Conservation (phyloP, 176 grass and related monocot species). For the Oryza glaberrima region DNA sequence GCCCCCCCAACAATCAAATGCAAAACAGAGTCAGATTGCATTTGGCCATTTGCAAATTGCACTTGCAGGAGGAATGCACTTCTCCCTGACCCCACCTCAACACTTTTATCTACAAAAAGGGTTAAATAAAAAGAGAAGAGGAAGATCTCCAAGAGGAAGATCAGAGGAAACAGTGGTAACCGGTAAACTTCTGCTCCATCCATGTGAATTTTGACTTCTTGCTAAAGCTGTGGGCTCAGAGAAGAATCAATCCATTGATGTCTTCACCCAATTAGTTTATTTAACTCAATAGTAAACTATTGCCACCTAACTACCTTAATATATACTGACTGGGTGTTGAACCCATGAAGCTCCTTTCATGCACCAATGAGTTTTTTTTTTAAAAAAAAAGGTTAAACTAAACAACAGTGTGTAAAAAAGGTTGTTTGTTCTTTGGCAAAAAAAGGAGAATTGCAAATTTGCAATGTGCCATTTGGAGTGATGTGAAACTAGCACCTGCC, state of each 20-base stretch:
- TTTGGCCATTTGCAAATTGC: conserved; percentile 16
- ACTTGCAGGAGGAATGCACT: not conserved
- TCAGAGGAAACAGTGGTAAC: not conserved
- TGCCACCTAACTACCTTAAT: not conserved
- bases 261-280: not conserved
- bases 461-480: not conserved
- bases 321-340: not conserved
- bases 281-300: not conserved
- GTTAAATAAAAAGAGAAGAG: not conserved
- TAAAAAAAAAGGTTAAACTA: not conserved
- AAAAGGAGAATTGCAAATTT: not conserved
- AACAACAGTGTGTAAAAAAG: not conserved
- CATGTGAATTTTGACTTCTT: not conserved
- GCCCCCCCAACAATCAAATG: not conserved
- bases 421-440: not conserved
- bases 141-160: not conserved
- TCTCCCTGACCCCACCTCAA: not conserved
- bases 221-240: not conserved
- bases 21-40: conserved; percentile 30
- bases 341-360: not conserved
- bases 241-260: not conserved
- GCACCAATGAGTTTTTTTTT: not conserved
- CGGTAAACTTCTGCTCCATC: not conserved
- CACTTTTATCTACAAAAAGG: not conserved
- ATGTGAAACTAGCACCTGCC: not conserved